Conservation (phyloP, 768 basidiomycete genomes). For the Podaxis sp. region DNA sequence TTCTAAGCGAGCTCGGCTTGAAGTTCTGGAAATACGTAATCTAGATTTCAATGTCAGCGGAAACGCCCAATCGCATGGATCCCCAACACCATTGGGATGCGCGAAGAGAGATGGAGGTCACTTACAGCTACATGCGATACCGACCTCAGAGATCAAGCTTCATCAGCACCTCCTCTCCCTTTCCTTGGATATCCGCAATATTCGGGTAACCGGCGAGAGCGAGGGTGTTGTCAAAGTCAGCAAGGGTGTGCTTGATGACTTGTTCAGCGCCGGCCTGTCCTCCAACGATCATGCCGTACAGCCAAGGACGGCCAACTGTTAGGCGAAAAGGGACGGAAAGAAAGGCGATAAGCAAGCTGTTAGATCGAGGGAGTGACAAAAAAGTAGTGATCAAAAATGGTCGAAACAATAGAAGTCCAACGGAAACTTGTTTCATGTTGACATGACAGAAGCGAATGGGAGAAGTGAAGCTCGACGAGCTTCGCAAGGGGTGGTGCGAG, state of each 20-base stretch:
- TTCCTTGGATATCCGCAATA: conserved; percentile 63
- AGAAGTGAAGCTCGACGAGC: too few relatives aligned
- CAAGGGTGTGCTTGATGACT: conserved; percentile 64
- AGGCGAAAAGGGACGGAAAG: too few relatives aligned
- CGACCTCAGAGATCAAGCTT: conserved; percentile 35
- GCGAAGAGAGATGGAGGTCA: background rate
- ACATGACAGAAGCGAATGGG: too few relatives aligned
- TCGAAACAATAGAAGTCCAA: too few relatives aligned
- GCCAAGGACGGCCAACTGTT: conserved; percentile 70
- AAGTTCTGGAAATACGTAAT: too few relatives aligned
- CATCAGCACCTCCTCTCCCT: conserved; percentile 49
- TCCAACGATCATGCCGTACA: conserved; percentile 69
- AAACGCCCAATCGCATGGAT: too few relatives aligned
- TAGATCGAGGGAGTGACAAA: background rate
- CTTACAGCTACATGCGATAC: background rate
- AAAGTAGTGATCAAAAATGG: background rate
- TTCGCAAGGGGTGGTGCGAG: too few relatives aligned
- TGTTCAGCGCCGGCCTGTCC: conserved; percentile 78
- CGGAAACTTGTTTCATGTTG: too few relatives aligned
- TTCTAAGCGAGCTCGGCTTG: too few relatives aligned
- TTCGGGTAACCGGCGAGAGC: conserved; percentile 60
- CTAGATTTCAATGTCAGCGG: too few relatives aligned
- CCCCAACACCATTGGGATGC: background rate
- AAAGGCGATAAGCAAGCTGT: background rate
- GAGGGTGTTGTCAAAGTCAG: conserved; percentile 67